Evolutionary conservation across 345 rosid genomes (phyloP), one percentile per base, ranked within the genome.

Genomic region (Acer negundo): DNA sequence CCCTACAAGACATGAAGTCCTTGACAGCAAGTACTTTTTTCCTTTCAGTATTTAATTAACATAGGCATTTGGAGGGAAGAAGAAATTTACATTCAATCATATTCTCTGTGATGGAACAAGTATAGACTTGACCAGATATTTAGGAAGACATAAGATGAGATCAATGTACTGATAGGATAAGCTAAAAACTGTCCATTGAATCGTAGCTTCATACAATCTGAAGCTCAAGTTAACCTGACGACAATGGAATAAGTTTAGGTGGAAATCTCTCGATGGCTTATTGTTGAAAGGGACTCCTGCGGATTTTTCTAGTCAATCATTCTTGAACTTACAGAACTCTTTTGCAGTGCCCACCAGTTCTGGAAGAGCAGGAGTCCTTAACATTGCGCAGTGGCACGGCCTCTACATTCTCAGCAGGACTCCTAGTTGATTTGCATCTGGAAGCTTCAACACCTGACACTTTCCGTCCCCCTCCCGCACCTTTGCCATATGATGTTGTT

Each of bases 401-500:
- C 73, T 80, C 87, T 35, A 42, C 90, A 40, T 47, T 85, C 73
- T 62, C 89, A 73, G 87, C 89, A 3, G 93, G 94, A 67, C 84
- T 94, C 68, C 79, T 92, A 70, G 87, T 82, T 75, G 89, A 91
- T 82, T 80, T 86, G 75, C 75, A 89, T 78, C 79, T 92, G 74
- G 91, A 89, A 72, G 75, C 89, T 67, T 83, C 93, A 26, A 90
- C 86, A 73, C 93, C 90, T 0, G 90, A 93, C 80, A 91, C 91
- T 16, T 93, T 85, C 78, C 83, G 86, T 65, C 79, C 96, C 31
- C 97, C 98, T 72, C 95, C 91, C 7, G 80, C 87, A 51, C 97
- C 98, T 68, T 82, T 93, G 80, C 92, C 94, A 0, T 90, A 86
- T 82, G 95, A 95, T 81, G 73, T 84, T 79, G 93, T 85, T 73